Percentiles rank a stretch among this genome's conserved stretches.
Conservation (phyloP, 2,329 filamentous ascomycete genomes). For the Epichloe glyceriae region DNA sequence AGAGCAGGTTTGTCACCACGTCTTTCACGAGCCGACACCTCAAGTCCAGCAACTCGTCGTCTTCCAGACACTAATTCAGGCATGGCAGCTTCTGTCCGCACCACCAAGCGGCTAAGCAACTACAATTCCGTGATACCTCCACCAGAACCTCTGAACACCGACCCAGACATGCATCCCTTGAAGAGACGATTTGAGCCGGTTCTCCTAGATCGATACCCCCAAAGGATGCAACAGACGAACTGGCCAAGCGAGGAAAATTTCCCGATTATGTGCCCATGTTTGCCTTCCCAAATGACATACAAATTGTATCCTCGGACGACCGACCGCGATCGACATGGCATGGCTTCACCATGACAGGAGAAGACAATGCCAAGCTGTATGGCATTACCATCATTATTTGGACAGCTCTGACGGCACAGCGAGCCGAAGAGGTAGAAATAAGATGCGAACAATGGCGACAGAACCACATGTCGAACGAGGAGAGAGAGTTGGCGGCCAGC, state of each 20-base stretch:
- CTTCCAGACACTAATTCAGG: neutral
- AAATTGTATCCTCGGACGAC: slow-evolving; percentile 90
- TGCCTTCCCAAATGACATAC: slow-evolving; percentile 95
- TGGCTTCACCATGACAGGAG: slow-evolving; percentile 94
- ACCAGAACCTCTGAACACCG: slow-evolving; percentile 78
- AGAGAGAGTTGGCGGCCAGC: slow-evolving; percentile 83
- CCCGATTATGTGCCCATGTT: slow-evolving; percentile 99
- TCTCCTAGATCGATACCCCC: slow-evolving; percentile 91
- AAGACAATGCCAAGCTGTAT: slow-evolving; percentile 83
- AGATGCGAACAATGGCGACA: slow-evolving; percentile 79
- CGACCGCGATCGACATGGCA: slow-evolving; percentile 95
- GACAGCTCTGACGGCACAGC: slow-evolving; percentile 70
- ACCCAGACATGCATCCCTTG: slow-evolving; percentile 89
- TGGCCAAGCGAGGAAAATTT: slow-evolving; percentile 69
- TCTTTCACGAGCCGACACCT: neutral
- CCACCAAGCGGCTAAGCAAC: slow-evolving; percentile 80
- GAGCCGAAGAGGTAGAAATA: slow-evolving; percentile 71
- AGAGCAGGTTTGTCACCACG: slow-evolving; percentile 28
- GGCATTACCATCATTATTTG: slow-evolving; percentile 86
- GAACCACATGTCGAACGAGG: slow-evolving; percentile 76
- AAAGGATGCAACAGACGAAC: slow-evolving; percentile 66
- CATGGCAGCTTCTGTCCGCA: slow-evolving; percentile 49
- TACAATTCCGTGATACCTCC: slow-evolving; percentile 97
- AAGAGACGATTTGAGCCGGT: slow-evolving; percentile 92
- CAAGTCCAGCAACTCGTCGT: neutral